These are phyloP conservation scores for Parastagonospora avenae DNA, from an alignment of 2,329 filamentous ascomycete species.

Conservation along the genomic window DNA sequence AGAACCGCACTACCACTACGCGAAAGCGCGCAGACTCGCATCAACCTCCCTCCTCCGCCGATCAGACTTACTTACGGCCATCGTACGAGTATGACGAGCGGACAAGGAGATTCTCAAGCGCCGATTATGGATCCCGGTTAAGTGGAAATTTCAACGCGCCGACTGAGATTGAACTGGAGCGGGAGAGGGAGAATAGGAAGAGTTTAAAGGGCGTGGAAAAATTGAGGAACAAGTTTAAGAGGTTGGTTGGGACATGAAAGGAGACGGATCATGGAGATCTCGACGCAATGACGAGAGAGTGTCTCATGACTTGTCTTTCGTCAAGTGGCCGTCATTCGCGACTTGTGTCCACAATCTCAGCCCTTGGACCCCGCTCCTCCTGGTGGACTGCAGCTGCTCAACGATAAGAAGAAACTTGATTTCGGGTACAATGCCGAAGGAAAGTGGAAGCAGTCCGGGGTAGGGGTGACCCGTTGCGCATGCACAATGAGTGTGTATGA, in stretches of 20 bases:
- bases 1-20: slow-evolving; percentile 4
- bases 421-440: no score
- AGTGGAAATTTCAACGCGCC: slow-evolving; percentile 37
- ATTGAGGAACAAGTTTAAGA: slow-evolving; percentile 17
- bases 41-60: slow-evolving; percentile 8
- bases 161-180: slow-evolving; percentile 29
- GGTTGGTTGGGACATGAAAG: slow-evolving; percentile 15
- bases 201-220: slow-evolving; percentile 17
- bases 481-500: no score
- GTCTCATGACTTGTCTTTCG: not conserved
- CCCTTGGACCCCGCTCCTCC: no score
- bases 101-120: slow-evolving; percentile 11
- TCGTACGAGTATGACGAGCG: slow-evolving; percentile 9
- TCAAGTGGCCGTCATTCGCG: no score
- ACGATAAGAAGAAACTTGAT: no score
- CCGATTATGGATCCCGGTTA: slow-evolving; percentile 18
- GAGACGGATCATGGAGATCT: not conserved
- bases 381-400: no score
- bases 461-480: no score
- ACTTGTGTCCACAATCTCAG: no score
- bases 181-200: slow-evolving; percentile 16
- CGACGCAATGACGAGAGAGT: not conserved
- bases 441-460: no score
- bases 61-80: slow-evolving; percentile 6
- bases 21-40: slow-evolving; percentile 19